Evolutionary conservation across 768 basidiomycete genomes (phyloP).

Genomic region (Cyathus striatus): DNA sequence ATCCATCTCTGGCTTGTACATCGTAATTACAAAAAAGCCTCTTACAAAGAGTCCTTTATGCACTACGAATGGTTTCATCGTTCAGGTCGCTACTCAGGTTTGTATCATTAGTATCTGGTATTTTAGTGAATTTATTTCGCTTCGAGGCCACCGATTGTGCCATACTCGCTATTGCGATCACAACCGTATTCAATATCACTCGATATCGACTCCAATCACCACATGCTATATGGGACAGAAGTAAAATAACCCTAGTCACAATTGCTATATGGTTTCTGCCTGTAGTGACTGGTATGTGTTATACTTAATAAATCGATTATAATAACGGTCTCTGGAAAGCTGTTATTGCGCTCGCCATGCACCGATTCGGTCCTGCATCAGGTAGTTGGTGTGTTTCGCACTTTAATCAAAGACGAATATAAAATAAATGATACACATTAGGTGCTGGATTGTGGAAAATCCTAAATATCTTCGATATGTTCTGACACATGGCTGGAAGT

Average conservation of each 20-base stretch:
- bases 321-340: conserved; percentile 4
- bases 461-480: conserved; percentile 9
- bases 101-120: background rate
- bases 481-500: conserved; percentile 9
- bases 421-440: background rate
- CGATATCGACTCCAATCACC: background rate
- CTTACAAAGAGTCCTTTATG: background rate
- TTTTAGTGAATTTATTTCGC: no score
- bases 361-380: conserved; percentile 9
- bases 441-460: conserved; percentile 9
- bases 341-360: conserved; percentile 7
- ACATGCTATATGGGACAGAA: background rate
- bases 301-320: background rate
- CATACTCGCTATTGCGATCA: conserved; percentile 9
- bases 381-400: conserved; percentile 7
- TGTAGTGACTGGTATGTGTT: background rate
- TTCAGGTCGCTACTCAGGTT: background rate
- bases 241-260: background rate
- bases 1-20: conserved; percentile 7
- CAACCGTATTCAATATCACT: conserved; percentile 9
- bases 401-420: background rate
- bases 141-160: no score
- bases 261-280: background rate
- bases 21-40: conserved; percentile 2
- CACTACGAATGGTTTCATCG: background rate